Evolutionary conservation across 371 early-diverging fungal genomes (phyloP).

Genomic region (Lichtheimia ornata): DNA sequence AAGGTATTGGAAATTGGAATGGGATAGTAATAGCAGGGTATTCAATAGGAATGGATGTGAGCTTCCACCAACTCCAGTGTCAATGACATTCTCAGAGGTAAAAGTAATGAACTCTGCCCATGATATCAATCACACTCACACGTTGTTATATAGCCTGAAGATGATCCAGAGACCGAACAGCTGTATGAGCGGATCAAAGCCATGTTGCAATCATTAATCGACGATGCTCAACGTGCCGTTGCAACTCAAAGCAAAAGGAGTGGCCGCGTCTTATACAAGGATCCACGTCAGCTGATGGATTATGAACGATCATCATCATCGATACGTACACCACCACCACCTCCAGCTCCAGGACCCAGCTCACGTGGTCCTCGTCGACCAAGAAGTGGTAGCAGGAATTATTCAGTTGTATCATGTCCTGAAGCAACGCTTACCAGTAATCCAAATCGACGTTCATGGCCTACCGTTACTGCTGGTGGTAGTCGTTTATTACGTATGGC

Average conservation of each 20-base stretch:
- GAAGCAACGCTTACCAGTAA: neutral
- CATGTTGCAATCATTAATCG: constrained; percentile 35
- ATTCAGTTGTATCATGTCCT: constrained; percentile 9
- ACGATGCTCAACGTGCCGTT: constrained; percentile 45
- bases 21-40: neutral
- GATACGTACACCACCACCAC: constrained; percentile 4
- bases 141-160: neutral
- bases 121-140: neutral
- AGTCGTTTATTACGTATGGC: constrained; percentile 16
- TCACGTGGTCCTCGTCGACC: neutral
- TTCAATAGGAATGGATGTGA: constrained; percentile 1
- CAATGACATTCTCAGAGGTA: constrained; percentile 14
- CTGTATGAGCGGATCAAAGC: constrained; percentile 33
- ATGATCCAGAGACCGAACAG: constrained; percentile 33
- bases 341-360: neutral
- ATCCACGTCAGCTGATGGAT: constrained; percentile 7
- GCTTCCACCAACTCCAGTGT: constrained; percentile 15
- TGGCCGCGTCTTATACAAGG: constrained; percentile 17
- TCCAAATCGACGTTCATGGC: constrained; percentile 13
- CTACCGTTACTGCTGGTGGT: constrained; percentile 4
- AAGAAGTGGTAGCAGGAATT: constrained; percentile 8
- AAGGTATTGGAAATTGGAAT: neutral
- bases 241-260: constrained; percentile 20
- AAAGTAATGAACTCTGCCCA: neutral
- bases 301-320: constrained; percentile 1